phyloP scores from a whole-genome alignment of 768 basidiomycete species.

The Suillus alpinus region DNA sequence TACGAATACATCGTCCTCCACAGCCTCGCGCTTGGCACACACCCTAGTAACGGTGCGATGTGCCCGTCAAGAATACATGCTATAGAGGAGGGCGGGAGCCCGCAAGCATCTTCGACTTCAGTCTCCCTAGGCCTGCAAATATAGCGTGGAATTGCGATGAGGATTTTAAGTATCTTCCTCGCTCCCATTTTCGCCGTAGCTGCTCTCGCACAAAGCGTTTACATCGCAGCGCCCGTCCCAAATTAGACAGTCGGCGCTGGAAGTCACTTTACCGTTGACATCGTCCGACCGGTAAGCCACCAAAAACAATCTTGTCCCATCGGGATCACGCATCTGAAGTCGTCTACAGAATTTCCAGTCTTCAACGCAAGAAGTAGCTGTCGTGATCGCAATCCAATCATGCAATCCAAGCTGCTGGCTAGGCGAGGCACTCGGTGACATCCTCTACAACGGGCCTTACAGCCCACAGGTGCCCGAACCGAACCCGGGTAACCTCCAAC shows the following conservation, averaged over 20 bases:
- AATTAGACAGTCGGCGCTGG: slow-evolving; percentile 34
- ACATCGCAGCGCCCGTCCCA: slow-evolving; percentile 34
- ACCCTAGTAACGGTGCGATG: not conserved
- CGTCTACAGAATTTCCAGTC: not conserved
- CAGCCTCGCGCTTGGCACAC: not conserved
- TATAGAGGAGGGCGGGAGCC: not conserved
- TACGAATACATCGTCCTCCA: not conserved
- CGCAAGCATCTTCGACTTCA: not conserved
- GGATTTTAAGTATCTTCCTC: not conserved
- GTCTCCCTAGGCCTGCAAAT: not conserved
- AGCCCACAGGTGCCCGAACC: not conserved
- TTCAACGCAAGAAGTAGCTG: not conserved
- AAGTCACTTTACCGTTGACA: slow-evolving; percentile 31
- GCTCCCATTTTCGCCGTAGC: not conserved
- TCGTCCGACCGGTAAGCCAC: slow-evolving; percentile 39
- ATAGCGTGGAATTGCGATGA: not conserved
- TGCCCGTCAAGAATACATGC: not conserved
- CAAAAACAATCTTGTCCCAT: not conserved
- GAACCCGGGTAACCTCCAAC: not conserved
- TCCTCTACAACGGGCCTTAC: slow-evolving; percentile 8
- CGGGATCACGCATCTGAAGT: not conserved
- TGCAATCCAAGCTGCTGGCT: not conserved
- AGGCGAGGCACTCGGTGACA: slow-evolving; percentile 8
- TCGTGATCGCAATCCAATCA: slow-evolving; percentile 4
- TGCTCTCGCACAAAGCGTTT: slow-evolving; percentile 38